Evolutionary conservation across 1,284 basidiomycete genomes (phyloP), one percentile per base, ranked within the genome.

Genomic region (Cystobasidium slooffiae): DNA sequence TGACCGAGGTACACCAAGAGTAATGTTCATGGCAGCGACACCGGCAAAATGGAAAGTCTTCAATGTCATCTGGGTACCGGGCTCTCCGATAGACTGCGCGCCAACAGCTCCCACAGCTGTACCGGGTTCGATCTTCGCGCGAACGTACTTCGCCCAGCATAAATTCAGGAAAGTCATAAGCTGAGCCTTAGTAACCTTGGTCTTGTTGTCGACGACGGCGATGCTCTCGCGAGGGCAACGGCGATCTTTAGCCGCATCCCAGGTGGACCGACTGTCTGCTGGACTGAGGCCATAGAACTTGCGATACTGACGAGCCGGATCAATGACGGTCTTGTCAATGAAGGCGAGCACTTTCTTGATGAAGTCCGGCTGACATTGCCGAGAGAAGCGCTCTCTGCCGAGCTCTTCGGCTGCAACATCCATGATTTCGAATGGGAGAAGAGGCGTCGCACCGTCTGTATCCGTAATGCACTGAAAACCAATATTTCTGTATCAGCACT

Each of bases 21-120:
- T 99, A 78, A 99, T 94, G 84, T 98, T 99, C 97, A 99, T 99
- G 46, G 95, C 97, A 12, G 97, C 97, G 77, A 99, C 95, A 86
- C 97, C 97, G 80, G 97, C 97, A 84, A 99, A 99, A 86, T 99
- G 97, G 89, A 99, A 99, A 75, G 97, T 99, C 84, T 99, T 99
- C 78, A 99, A 84, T 7, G 97, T 99, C 97, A 99, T 99, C 82
- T 99, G 97, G 2, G 97, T 99, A 72, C 97, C 97, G 1, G 97
- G 97, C 83, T 99, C 97, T 82, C 97, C 97, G 77, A 99, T 99
- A 7, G 97, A 99, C 82, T 99, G 97, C 0, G 97, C 97, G 18
- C 97, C 97, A 59, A 99, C 94, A 18, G 97, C 97, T 65, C 97
- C 97, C 20, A 99, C 97, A 6, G 97, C 98, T 0, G 94, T 96